Conservation (phyloP, 441 rosid species). For the Manihot esculenta region DNA sequence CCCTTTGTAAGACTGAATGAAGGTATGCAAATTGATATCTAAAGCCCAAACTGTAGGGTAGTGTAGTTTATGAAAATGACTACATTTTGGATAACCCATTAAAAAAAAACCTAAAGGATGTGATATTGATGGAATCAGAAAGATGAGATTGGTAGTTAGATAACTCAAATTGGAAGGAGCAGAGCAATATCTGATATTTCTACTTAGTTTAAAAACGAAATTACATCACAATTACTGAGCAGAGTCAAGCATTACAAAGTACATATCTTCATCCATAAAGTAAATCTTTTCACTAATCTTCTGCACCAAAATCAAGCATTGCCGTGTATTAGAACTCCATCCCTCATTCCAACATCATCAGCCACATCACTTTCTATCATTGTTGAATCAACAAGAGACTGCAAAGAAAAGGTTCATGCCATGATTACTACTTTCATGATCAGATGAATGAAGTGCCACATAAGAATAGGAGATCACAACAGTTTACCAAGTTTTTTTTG, state of each 20-base stretch:
- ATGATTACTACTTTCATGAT: background rate
- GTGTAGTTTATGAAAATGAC: too few relatives aligned
- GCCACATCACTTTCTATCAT: constrained; percentile 34
- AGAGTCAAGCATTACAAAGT: background rate
- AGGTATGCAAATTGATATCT: too few relatives aligned
- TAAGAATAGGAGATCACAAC: background rate
- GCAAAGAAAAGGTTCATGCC: constrained; percentile 21
- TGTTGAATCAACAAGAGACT: constrained; percentile 54
- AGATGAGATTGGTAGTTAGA: background rate
- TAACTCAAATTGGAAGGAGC: background rate
- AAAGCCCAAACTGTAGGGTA: too few relatives aligned
- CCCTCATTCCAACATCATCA: constrained; percentile 34
- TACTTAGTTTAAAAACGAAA: background rate
- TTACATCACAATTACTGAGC: background rate
- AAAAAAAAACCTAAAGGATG: background rate
- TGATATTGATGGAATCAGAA: background rate
- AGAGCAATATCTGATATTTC: background rate
- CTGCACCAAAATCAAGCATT: constrained; percentile 22
- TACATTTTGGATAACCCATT: too few relatives aligned
- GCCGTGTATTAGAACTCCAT: constrained; percentile 32
- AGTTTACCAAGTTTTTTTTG: too few relatives aligned
- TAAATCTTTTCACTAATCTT: background rate
- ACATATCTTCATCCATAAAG: background rate
- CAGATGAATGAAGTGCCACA: background rate
- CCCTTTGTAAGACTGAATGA: too few relatives aligned